Base-by-base conservation (phyloP, 306 rosid genomes). In the Prunus mira region DNA sequence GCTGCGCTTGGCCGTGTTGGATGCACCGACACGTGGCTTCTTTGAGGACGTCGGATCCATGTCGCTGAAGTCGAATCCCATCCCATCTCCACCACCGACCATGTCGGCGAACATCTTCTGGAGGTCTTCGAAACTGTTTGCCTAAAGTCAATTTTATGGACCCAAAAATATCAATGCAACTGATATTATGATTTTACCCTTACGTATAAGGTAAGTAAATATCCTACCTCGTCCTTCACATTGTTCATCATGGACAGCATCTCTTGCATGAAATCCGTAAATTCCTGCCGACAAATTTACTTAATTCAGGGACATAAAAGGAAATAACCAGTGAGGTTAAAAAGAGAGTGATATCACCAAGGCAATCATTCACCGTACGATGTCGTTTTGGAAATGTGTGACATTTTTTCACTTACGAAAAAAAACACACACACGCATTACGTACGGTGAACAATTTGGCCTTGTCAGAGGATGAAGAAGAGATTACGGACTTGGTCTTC, bases 221-320 rank as follows among this genome's bases (percentile, higher is more conserved):
- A 13, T 14, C 41, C 34, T 81, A 96, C 99, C 99, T 96, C 96
- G 51, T 83, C 89, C 76, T 92, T 91, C 17, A 88, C 97, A 46
- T 83, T 89, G 86, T 89, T 88, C 99, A 96, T 96, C 96, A 92
- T 87, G 19, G 98, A 76, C 14, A 92, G 73, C 98, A 96, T 96
- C 81, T 96, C 99, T 67, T 87, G 87, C 98, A 96, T 91, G 78
- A 96, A 96, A 67, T 82, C 97, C 81, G 90, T 89, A 56, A 96
- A 96, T 7, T 87, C 97, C 99, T 96, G 93, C 25, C 19, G 10
- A 5, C 41, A 22, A 68, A 66, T 32, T 43, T 11, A 43, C 58
- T 38, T 1, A 18, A 32, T n/a, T n/a, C 19, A 17, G 51, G 60
- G 55, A 20, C 22, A 64, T 5, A 19, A 43, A 3, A 2, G 81